A percentile compares a stretch with the other conserved stretches of the same genome.
These are phyloP conservation scores for Lipomyces spencermartinsiae DNA, from an alignment of 805 yeast species.

Conservation along the genomic window DNA sequence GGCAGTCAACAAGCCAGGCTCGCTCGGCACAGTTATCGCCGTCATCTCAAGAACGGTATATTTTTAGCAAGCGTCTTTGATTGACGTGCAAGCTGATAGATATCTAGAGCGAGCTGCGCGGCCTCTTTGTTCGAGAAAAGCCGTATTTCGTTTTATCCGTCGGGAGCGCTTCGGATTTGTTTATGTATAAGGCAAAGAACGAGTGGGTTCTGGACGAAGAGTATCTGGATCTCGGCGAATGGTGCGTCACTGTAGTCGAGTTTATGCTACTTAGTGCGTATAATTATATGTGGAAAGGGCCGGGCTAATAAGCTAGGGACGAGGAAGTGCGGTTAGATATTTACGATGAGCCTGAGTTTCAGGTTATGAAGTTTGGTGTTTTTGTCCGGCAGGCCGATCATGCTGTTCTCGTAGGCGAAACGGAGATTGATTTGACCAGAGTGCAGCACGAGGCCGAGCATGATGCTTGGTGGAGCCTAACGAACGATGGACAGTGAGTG, in stretches of 20 bases:
- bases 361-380: not conserved
- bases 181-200: not conserved
- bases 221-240: not conserved
- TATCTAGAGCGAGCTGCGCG: not conserved
- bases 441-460: not conserved
- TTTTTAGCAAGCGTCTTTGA: not conserved
- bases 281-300: not conserved
- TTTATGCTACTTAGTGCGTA: not conserved
- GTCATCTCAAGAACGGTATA: not conserved
- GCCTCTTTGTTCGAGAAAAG: not conserved
- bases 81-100: not conserved
- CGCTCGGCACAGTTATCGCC: not conserved
- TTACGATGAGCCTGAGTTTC: not conserved
- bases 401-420: not conserved
- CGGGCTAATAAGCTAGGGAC: not conserved
- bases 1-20: not conserved
- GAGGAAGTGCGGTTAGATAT: constrained; percentile 4
- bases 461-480: not conserved
- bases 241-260: not conserved
- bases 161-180: not conserved
- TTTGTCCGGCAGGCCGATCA: not conserved
- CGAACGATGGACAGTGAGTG: constrained; percentile 1
- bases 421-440: not conserved
- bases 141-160: not conserved
- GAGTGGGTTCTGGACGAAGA: not conserved